phyloP scores from a whole-genome alignment of 768 basidiomycete genomes.

The Piloderma croceum region DNA sequence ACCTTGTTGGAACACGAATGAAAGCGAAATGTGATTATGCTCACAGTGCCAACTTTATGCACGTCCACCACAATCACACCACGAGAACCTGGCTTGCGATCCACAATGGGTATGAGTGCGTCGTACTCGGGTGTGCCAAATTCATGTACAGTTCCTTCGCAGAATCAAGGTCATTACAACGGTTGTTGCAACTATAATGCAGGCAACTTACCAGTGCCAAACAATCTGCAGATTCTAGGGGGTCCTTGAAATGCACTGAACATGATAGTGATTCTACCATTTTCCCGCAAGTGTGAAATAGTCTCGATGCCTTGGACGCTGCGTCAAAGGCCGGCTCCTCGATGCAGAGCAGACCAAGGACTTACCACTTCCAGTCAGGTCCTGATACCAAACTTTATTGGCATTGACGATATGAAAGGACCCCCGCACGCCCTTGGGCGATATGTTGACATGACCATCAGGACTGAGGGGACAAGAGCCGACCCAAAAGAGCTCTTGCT shows the following conservation, averaged over 20 bases:
- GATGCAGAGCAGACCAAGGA: constrained; percentile 6
- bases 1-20: neutral
- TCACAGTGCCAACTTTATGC: constrained; percentile 48
- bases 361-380: constrained; percentile 63
- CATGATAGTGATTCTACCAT: constrained; percentile 55
- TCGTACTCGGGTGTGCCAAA: constrained; percentile 60
- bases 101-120: constrained; percentile 38
- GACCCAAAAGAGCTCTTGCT: constrained; percentile 70
- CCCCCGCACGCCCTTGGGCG: constrained; percentile 57
- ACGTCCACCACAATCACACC: constrained; percentile 57
- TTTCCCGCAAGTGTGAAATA: constrained; percentile 57
- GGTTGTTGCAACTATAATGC: neutral
- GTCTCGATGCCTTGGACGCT: constrained; percentile 46
- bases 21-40: constrained; percentile 10
- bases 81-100: constrained; percentile 52
- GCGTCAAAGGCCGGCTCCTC: neutral
- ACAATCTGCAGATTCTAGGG: constrained; percentile 53
- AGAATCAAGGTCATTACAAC: neutral
- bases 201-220: constrained; percentile 39
- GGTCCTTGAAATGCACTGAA: constrained; percentile 59
- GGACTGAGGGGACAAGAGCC: constrained; percentile 54
- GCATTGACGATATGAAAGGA: constrained; percentile 55
- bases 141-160: constrained; percentile 52
- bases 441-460: constrained; percentile 61
- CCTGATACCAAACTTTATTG: constrained; percentile 66